These are phyloP conservation scores for Calcarisporium arbuscula DNA, from an alignment of 2,329 filamentous ascomycete genomes.

Conservation along the genomic window DNA sequence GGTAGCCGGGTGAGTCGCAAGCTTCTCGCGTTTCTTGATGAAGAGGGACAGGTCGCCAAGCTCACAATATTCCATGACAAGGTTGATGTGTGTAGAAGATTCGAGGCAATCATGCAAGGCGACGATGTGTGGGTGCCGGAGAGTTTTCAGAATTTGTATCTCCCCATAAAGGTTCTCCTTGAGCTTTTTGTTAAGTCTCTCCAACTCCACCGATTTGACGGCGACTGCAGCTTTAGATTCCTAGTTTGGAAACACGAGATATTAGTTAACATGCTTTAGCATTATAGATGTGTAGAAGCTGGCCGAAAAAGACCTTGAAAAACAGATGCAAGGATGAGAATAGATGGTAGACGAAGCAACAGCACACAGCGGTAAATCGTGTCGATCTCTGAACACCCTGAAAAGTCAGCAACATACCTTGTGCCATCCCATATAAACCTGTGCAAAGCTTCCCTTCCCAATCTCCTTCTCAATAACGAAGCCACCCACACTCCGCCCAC, in stretches of 20 bases:
- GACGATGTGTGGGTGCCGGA: constrained; percentile 95
- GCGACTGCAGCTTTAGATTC: constrained; percentile 77
- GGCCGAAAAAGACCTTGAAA: neutral
- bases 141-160: constrained; percentile 88
- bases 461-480: constrained; percentile 85
- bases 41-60: constrained; percentile 91
- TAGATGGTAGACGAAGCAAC: constrained; percentile 1
- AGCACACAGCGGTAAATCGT: neutral
- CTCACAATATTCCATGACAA: constrained; percentile 98
- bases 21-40: constrained; percentile 85
- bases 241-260: constrained; percentile 35
- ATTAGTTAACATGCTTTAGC: too few species aligned
- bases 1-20: constrained; percentile 73
- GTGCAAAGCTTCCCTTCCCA: constrained; percentile 95
- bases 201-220: constrained; percentile 92
- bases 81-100: constrained; percentile 79
- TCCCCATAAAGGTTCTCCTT: constrained; percentile 94
- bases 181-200: constrained; percentile 88
- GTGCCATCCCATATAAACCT: constrained; percentile 83
- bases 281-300: neutral
- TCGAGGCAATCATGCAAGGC: constrained; percentile 93
- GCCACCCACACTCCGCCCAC: constrained; percentile 52
- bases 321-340: neutral
- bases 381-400: constrained; percentile 3
- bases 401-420: constrained; percentile 47